These are phyloP conservation scores for Alternaria triticimaculans DNA, from an alignment of 2,329 filamentous ascomycete species.

Conservation along the genomic window DNA sequence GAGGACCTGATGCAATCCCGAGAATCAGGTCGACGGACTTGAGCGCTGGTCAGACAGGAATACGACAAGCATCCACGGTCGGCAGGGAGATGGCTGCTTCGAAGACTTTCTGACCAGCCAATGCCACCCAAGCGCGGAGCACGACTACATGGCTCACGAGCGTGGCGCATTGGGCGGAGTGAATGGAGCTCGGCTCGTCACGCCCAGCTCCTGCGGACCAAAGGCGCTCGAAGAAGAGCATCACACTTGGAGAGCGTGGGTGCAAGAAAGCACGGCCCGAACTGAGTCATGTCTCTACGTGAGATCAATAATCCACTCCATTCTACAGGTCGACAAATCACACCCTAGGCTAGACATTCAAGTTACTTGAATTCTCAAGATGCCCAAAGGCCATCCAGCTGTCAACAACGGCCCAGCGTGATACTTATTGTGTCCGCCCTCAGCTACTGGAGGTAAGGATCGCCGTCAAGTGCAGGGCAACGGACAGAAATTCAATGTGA, in stretches of 20 bases:
- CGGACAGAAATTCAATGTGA: not conserved
- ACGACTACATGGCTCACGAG: constrained; percentile 4
- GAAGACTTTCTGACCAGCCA: constrained; percentile 1
- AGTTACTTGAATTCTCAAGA: not conserved
- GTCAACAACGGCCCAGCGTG: not conserved
- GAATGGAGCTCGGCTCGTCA: constrained; percentile 13
- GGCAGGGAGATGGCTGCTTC: constrained; percentile 8
- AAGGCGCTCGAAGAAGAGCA: not conserved
- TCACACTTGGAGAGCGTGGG: not conserved
- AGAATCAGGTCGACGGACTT: constrained; percentile 32
- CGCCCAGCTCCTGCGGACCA: constrained; percentile 7
- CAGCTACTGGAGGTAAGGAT: constrained; percentile 4
- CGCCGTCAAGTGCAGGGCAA: constrained; percentile 1
- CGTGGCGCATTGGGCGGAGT: constrained; percentile 9
- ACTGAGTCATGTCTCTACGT: constrained; percentile 17
- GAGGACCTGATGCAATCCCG: constrained; percentile 12
- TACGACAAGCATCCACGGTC: constrained; percentile 6
- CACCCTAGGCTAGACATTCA: not conserved
- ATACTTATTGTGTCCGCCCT: not conserved
- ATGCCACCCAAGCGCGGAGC: constrained; percentile 8
- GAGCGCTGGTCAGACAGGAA: constrained; percentile 21
- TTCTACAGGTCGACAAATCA: constrained; percentile 1
- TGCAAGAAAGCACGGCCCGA: not conserved
- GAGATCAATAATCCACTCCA: constrained; percentile 10
- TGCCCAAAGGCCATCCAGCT: not conserved